Base-by-base conservation (phyloP, 257 asterid species). In the Solanum tarapatanum region DNA sequence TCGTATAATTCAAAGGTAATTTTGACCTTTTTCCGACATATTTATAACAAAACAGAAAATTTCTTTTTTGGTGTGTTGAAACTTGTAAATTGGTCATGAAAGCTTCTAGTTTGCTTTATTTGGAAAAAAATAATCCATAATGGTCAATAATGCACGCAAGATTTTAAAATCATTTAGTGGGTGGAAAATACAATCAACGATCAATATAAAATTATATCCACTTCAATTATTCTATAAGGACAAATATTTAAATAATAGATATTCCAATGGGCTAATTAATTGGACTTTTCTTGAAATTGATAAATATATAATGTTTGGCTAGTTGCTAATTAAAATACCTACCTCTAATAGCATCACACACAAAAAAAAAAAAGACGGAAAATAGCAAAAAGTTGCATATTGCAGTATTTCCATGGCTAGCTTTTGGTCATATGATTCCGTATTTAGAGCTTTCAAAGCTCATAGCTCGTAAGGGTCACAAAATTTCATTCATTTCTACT, bases 371-470 rank as follows among this genome's bases (percentile, higher is more conserved):
- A 6, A 16, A 4, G 62, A 2, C 13, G 14, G 69, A 62, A 23
- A 62, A 62, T 11, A 1, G 23, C 60, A n/a, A 83, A 10, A 79
- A 87, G 10, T 66, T 94, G 5, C 96, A 93, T 88, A 55, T 94
- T 14, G 94, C 64, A 2, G 85, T 94, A 92, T 90, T 91, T 75
- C 96, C 98, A 86, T 93, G 98, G 98, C 90, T 94, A 1, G 96
- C 94, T 80, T 93, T 94, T 58, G 95, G 97, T 16, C 97, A 93
- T 89, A 92, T 93, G 35, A 87, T 91, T 39, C 98, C 96, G 5
- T 92, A 0, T 87, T 33, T 91, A 13, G 92, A 91, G 33, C 92
- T 93, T 7, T 86, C 95, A 88, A 94, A 93, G 88, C 88, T 84
- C 86, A 79, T 92, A 0, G 92, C 93, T 24, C 88, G 33, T 48